Percentiles rank a stretch among this genome's conserved stretches.
phyloP scores from a whole-genome alignment of 176 grass and related monocot species.

The Rhynchospora tenuis region DNA sequence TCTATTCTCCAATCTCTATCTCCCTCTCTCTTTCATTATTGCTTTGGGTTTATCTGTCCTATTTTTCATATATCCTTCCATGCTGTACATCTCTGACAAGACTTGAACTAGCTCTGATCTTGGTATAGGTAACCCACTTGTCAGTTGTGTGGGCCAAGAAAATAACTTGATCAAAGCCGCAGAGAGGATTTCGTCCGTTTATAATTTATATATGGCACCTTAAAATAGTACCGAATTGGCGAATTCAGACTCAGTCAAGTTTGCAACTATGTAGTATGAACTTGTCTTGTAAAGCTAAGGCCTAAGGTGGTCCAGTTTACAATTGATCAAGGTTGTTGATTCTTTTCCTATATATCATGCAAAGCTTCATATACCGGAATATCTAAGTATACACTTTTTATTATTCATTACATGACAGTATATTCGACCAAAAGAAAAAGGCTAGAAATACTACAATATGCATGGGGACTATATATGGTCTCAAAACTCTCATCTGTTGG shows the following conservation, averaged over 20 bases:
- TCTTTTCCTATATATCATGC: neutral
- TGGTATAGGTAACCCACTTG: neutral
- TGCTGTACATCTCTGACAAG: constrained; percentile 12
- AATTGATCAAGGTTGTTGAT: neutral
- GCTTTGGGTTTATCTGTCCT: neutral
- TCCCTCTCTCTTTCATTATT: constrained; percentile 11
- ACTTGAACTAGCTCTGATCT: constrained; percentile 6
- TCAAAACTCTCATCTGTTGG: neutral
- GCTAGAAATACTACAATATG: too few species aligned
- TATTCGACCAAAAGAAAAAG: too few species aligned
- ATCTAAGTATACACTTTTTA: neutral
- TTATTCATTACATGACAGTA: too few species aligned
- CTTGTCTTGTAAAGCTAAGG: too few species aligned
- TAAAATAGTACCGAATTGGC: too few species aligned
- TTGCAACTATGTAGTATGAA: too few species aligned
- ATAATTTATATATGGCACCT: too few species aligned
- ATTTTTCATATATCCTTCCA: neutral
- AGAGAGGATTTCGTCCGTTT: too few species aligned
- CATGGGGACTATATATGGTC: neutral
- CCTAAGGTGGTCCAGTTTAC: too few species aligned
- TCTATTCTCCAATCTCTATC: constrained; percentile 31
- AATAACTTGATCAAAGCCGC: too few species aligned
- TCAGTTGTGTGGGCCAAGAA: neutral
- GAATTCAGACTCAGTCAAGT: too few species aligned
- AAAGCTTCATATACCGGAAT: neutral